These are phyloP conservation scores for Ascobolus immersus DNA, from an alignment of 495 filamentous ascomycete genomes.

Conservation along the genomic window DNA sequence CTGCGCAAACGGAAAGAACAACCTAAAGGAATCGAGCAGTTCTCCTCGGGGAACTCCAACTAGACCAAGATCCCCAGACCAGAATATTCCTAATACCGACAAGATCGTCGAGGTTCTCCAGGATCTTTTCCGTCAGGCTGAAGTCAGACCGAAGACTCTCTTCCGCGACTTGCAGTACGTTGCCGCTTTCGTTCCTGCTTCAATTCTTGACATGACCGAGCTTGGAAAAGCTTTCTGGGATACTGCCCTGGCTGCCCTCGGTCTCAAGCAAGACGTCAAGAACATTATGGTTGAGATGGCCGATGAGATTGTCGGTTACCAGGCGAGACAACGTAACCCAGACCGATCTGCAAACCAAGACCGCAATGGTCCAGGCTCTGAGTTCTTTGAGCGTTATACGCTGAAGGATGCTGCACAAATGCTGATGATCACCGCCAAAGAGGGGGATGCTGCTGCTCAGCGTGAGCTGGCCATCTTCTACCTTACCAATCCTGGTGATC, in stretches of 20 bases:
- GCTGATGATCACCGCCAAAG: constrained; percentile 85
- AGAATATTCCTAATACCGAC: constrained; percentile 33
- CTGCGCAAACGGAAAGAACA: constrained; percentile 18
- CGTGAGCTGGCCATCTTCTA: constrained; percentile 87
- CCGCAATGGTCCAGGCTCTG: constrained; percentile 8
- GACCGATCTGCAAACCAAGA: constrained; percentile 16
- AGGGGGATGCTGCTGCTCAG: constrained; percentile 77
- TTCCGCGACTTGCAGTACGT: constrained; percentile 94
- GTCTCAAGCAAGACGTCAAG: constrained; percentile 71
- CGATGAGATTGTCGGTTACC: constrained; percentile 40
- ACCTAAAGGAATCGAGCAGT: constrained; percentile 11
- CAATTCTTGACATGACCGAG: constrained; percentile 60
- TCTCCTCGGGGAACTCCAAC: constrained; percentile 10
- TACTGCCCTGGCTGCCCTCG: constrained; percentile 62
- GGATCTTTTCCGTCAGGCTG: constrained; percentile 46
- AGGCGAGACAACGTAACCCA: constrained; percentile 20
- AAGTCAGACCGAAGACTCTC: constrained; percentile 63
- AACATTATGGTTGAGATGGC: constrained; percentile 73
- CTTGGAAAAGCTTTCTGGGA: constrained; percentile 88
- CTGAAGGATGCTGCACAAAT: constrained; percentile 73
- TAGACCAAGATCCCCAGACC: constrained; percentile 21
- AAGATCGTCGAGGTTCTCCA: constrained; percentile 58
- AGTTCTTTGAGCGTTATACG: constrained; percentile 26
- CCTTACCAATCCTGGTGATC: constrained; percentile 69
- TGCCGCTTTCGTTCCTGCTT: constrained; percentile 63